phyloP scores from a whole-genome alignment of 805 yeast species.

The Starmerella vitae region DNA sequence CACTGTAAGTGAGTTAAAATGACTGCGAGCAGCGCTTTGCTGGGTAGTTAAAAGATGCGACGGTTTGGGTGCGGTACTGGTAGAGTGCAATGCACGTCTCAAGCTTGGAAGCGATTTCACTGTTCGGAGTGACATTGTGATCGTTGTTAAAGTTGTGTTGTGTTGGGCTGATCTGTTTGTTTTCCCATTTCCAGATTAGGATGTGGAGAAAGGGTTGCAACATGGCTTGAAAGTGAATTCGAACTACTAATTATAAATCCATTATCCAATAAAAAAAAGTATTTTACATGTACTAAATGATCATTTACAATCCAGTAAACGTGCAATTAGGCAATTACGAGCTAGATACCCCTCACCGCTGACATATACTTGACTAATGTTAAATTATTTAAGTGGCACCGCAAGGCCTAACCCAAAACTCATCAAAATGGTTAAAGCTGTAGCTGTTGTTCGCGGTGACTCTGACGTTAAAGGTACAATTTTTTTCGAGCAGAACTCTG shows the following conservation, averaged over 20 bases:
- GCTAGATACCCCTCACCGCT: no score
- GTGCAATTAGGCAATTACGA: no score
- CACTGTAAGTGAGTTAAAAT: constrained; percentile 34
- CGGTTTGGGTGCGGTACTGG: constrained; percentile 25
- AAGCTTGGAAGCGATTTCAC: constrained; percentile 21
- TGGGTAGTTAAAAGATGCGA: constrained; percentile 22
- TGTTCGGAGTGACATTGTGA: constrained; percentile 14
- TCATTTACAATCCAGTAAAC: no score
- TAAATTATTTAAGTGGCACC: neutral
- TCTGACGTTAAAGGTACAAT: constrained; percentile 79
- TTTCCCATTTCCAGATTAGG: no score
- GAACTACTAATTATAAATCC: no score
- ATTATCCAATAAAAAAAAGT: no score
- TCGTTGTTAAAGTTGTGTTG: neutral
- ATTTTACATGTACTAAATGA: no score
- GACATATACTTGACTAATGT: neutral
- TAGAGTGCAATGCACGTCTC: constrained; percentile 20
- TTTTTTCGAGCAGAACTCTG: constrained; percentile 69
- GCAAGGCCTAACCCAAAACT: neutral
- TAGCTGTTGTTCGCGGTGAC: constrained; percentile 95
- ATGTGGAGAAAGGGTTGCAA: no score
- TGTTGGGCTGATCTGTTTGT: no score
- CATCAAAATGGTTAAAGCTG: constrained; percentile 31
- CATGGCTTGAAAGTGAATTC: no score
- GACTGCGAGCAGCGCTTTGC: constrained; percentile 16